Conservation (phyloP, 2,329 filamentous ascomycete genomes). For the Elsinoe necatrix region DNA sequence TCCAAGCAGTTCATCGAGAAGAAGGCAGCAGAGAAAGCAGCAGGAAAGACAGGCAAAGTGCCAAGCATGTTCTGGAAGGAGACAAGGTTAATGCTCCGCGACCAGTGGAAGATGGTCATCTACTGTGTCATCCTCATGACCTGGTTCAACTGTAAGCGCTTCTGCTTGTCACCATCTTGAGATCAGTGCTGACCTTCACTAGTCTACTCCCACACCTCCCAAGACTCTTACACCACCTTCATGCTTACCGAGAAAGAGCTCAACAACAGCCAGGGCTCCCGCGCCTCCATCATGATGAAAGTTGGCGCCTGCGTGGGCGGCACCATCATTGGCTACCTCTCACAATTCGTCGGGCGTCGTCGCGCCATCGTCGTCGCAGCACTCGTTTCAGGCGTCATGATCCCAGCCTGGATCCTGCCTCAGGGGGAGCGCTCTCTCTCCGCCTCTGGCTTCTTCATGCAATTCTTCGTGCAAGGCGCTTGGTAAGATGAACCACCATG, state of each 20-base stretch:
- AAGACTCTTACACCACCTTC: slow-evolving; percentile 76
- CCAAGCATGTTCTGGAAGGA: slow-evolving; percentile 57
- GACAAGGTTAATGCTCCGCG: slow-evolving; percentile 56
- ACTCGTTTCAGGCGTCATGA: slow-evolving; percentile 52
- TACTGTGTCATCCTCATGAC: slow-evolving; percentile 75
- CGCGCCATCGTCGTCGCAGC: slow-evolving; percentile 56
- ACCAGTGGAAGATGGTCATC: slow-evolving; percentile 68
- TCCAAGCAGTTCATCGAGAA: slow-evolving; percentile 67
- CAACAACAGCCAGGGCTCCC: slow-evolving; percentile 52
- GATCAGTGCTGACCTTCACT: neutral
- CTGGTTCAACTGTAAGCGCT: slow-evolving; percentile 40
- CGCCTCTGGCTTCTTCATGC: slow-evolving; percentile 59
- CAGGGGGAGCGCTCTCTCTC: slow-evolving; percentile 51
- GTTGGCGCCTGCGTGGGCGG: slow-evolving; percentile 67
- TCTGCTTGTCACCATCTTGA: slow-evolving; percentile 40
- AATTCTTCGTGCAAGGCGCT: slow-evolving; percentile 59
- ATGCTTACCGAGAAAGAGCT: slow-evolving; percentile 67
- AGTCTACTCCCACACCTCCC: slow-evolving; percentile 68
- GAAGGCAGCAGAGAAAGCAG: slow-evolving; percentile 53
- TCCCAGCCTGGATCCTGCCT: slow-evolving; percentile 64
- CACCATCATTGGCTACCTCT: slow-evolving; percentile 63
- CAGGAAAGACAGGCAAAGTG: slow-evolving; percentile 43
- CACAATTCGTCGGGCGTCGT: slow-evolving; percentile 66
- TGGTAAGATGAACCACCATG: too few species aligned
- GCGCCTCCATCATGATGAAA: slow-evolving; percentile 77